phyloP scores from a whole-genome alignment of 2,329 filamentous ascomycete genomes.

The Coniochaeta ligniaria region DNA sequence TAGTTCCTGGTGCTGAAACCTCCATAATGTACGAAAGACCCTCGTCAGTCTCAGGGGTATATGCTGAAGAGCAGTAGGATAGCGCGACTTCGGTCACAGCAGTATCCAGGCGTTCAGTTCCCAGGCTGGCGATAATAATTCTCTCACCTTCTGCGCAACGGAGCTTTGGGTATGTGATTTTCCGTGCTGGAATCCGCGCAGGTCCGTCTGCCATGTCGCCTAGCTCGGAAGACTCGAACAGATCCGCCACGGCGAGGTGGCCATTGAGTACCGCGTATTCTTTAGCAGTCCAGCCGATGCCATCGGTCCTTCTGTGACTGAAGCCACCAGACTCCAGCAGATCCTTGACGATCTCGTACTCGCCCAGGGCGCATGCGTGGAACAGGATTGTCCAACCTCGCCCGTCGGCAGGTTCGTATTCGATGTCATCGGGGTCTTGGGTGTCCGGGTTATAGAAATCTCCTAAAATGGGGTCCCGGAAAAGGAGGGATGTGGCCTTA shows the following conservation, averaged over 20 bases:
- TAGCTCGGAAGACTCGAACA: conserved; percentile 2
- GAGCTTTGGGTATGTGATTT: not conserved
- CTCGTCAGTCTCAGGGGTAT: not conserved
- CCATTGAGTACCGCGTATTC: conserved; percentile 26
- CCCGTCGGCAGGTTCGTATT: not conserved
- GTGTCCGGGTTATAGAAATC: not conserved
- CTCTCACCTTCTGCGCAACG: not conserved
- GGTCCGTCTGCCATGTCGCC: not conserved
- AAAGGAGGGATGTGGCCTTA: not conserved
- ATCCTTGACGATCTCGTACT: conserved; percentile 14
- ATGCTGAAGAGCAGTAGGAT: not conserved
- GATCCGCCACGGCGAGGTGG: conserved; percentile 18
- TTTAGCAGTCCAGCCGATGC: conserved; percentile 23
- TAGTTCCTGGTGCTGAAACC: not conserved
- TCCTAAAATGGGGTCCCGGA: not conserved
- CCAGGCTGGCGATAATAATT: not conserved
- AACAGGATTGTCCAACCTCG: conserved; percentile 25
- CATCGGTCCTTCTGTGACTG: conserved; percentile 13
- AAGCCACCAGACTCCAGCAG: conserved; percentile 19
- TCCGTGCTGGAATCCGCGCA: not conserved
- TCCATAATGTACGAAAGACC: not conserved
- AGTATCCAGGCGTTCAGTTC: not conserved
- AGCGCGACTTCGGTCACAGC: not conserved
- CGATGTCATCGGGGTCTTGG: not conserved
- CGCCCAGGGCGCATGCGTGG: conserved; percentile 19